Percentiles rank a stretch among this genome's conserved stretches.
phyloP scores from a whole-genome alignment of 495 filamentous ascomycete genomes.

The Aspergillus egyptiacus region DNA sequence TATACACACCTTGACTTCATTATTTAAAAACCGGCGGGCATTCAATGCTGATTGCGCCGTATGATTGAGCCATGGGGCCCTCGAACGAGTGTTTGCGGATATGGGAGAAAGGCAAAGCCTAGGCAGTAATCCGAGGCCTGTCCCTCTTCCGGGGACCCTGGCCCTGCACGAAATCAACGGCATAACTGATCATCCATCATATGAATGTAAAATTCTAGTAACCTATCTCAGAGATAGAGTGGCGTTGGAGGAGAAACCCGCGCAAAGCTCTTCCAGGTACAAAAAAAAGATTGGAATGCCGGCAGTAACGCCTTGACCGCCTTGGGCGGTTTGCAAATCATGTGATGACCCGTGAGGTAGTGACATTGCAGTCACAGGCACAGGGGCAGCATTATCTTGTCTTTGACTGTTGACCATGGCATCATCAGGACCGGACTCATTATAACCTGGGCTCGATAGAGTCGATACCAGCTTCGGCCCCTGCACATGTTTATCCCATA shows the following conservation, averaged over 20 bases:
- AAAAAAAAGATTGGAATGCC: neutral
- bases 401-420: too few relatives aligned
- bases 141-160: constrained; percentile 18
- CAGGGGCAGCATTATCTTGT: too few relatives aligned
- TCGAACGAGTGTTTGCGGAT: neutral
- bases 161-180: constrained; percentile 24
- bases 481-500: too few relatives aligned
- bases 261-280: neutral
- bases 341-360: too few relatives aligned
- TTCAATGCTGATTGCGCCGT: neutral
- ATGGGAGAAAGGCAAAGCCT: constrained; percentile 1
- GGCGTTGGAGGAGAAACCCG: neutral
- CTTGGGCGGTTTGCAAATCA: neutral
- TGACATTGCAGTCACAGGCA: too few relatives aligned
- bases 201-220: constrained; percentile 10
- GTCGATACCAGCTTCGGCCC: too few relatives aligned
- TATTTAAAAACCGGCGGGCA: constrained; percentile 5
- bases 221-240: neutral
- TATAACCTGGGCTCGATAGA: too few relatives aligned
- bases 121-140: constrained; percentile 8
- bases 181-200: constrained; percentile 18
- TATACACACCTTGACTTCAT: constrained; percentile 13
- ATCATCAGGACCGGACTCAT: too few relatives aligned
- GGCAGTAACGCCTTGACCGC: neutral
- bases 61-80: neutral